These are phyloP conservation scores for Didymella arachidicola DNA, from an alignment of 2,329 filamentous ascomycete genomes.

Conservation along the genomic window DNA sequence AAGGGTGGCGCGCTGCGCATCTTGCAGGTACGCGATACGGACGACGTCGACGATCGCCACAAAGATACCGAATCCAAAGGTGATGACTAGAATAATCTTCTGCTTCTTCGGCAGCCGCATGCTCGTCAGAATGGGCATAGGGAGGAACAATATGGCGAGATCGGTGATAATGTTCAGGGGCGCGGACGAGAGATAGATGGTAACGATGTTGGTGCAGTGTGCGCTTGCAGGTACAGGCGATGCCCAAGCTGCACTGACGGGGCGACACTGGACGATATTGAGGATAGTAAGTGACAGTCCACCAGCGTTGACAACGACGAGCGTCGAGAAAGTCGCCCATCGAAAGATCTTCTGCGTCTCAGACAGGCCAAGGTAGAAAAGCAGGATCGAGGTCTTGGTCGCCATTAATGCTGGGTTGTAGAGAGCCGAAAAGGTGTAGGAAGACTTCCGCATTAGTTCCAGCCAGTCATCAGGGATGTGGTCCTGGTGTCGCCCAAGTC, in stretches of 20 bases:
- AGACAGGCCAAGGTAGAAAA: constrained; percentile 87
- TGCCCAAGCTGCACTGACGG: constrained; percentile 73
- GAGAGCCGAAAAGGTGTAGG: constrained; percentile 68
- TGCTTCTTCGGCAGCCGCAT: constrained; percentile 86
- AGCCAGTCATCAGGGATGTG: constrained; percentile 64
- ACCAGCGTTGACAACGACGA: constrained; percentile 79
- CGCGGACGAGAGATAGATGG: constrained; percentile 74
- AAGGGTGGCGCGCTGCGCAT: constrained; percentile 64
- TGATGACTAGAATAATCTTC: constrained; percentile 85
- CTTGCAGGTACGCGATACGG: constrained; percentile 87
- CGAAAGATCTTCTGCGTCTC: constrained; percentile 80
- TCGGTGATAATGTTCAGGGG: constrained; percentile 94
- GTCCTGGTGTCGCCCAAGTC: constrained; percentile 72
- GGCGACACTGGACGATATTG: constrained; percentile 86
- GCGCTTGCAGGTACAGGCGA: constrained; percentile 56
- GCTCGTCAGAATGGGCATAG: constrained; percentile 79
- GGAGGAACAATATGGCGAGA: constrained; percentile 83
- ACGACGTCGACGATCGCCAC: constrained; percentile 88
- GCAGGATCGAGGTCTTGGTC: constrained; percentile 88
- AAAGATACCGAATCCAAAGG: constrained; percentile 87
- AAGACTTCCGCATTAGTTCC: constrained; percentile 62
- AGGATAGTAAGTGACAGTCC: constrained; percentile 82
- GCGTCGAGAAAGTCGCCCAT: constrained; percentile 80
- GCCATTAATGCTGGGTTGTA: constrained; percentile 89
- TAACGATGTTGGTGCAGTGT: constrained; percentile 68